Evolutionary conservation across 163 green algal genomes (phyloP).

Genomic region (Chlamydomonas reinhardtii): DNA sequence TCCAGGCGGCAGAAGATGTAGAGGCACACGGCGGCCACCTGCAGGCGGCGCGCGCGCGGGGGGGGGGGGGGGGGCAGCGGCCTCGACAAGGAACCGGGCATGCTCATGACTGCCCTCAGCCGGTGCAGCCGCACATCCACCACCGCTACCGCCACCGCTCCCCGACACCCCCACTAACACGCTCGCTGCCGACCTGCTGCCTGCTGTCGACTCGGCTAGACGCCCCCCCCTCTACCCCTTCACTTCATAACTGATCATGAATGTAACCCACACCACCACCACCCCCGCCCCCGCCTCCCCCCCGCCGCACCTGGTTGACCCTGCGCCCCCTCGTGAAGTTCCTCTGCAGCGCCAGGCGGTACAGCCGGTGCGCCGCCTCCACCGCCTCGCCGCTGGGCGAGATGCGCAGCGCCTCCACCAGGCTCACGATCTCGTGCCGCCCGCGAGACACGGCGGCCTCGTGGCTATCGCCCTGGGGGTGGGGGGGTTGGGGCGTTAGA

Average conservation of each 20-base stretch:
- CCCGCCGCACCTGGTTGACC: constrained; percentile 86
- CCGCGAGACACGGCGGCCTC: constrained; percentile 86
- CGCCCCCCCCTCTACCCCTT: no score
- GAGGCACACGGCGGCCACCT: constrained; percentile 94
- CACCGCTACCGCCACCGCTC: no score
- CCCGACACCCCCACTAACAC: no score
- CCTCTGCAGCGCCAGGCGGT: constrained; percentile 90
- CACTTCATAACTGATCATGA: no score
- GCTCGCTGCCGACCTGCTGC: no score
- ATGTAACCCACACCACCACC: constrained; percentile 69
- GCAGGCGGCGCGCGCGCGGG: not conserved
- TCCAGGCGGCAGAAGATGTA: constrained; percentile 98
- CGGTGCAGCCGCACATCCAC: no score
- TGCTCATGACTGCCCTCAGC: no score
- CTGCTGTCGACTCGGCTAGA: no score
- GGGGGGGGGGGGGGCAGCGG: no score
- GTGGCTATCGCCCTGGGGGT: constrained; percentile 78
- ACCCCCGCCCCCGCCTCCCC: constrained; percentile 77
- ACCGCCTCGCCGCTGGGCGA: constrained; percentile 79
- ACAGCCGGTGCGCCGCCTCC: constrained; percentile 82
- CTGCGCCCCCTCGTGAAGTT: constrained; percentile 95
- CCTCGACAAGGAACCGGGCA: no score
- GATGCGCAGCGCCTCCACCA: constrained; percentile 90
- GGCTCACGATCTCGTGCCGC: constrained; percentile 80
- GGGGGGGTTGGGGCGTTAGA: no score